Evolutionary conservation across 768 basidiomycete species (phyloP).

Genomic region (Kwoniella newhampshirensis): DNA sequence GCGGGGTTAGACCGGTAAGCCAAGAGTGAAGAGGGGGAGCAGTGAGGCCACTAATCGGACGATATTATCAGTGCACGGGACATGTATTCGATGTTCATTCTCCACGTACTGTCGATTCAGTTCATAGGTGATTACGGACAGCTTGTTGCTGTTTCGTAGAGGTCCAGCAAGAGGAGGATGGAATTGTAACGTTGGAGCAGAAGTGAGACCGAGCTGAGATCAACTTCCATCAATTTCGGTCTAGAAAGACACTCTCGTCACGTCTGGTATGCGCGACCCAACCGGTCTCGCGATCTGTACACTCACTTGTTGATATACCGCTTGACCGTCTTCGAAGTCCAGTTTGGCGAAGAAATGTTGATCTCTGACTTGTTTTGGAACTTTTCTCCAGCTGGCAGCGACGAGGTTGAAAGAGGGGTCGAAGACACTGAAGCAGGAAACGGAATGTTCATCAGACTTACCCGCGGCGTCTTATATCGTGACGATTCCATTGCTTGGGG

Average conservation of each 20-base stretch:
- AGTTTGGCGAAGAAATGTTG: slow-evolving; percentile 88
- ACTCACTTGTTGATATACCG: slow-evolving; percentile 76
- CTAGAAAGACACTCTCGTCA: too few relatives aligned
- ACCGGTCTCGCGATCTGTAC: background rate
- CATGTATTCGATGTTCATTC: too few relatives aligned
- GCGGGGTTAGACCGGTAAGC: slow-evolving; percentile 70
- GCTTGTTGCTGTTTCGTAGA: slow-evolving; percentile 60
- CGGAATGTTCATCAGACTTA: background rate
- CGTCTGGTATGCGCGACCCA: too few relatives aligned
- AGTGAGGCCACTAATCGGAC: slow-evolving; percentile 73
- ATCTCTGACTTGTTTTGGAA: slow-evolving; percentile 64
- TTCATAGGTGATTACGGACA: slow-evolving; percentile 65
- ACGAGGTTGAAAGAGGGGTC: slow-evolving; percentile 78
- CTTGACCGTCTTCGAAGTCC: slow-evolving; percentile 77
- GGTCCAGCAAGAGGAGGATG: slow-evolving; percentile 73
- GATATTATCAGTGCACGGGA: background rate
- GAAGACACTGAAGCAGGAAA: slow-evolving; percentile 66
- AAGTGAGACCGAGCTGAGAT: slow-evolving; percentile 70
- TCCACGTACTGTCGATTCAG: slow-evolving; percentile 47
- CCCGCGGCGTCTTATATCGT: too few relatives aligned
- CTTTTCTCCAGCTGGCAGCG: slow-evolving; percentile 75
- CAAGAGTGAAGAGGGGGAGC: slow-evolving; percentile 72
- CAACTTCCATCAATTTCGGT: too few relatives aligned
- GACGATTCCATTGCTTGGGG: too few relatives aligned
- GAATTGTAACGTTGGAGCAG: slow-evolving; percentile 79